Percentiles rank a stretch among this genome's conserved stretches.
Conservation (phyloP, 2,329 filamentous ascomycete genomes). For the Calonectria multiphialidica region DNA sequence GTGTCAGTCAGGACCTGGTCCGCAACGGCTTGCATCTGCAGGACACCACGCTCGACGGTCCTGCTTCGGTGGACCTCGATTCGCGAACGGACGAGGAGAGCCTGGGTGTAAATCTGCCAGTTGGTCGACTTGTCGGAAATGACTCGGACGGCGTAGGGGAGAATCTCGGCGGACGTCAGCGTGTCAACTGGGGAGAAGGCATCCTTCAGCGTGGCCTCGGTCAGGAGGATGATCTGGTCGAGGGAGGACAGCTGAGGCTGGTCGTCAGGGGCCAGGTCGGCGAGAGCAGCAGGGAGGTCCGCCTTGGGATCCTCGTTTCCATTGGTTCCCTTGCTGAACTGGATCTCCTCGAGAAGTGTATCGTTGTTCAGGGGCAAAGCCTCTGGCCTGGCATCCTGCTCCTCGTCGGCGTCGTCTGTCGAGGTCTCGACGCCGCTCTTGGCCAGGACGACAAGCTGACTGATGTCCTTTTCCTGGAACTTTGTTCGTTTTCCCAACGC, state of each 20-base stretch:
- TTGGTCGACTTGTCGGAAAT: slow-evolving; percentile 91
- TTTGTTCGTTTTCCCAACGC: slow-evolving; percentile 87
- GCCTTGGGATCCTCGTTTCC: slow-evolving; percentile 51
- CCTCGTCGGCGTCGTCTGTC: slow-evolving; percentile 34
- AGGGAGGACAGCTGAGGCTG: slow-evolving; percentile 87
- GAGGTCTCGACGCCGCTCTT: slow-evolving; percentile 68
- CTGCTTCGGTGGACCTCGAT: slow-evolving; percentile 90
- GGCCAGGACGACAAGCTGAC: slow-evolving; percentile 91
- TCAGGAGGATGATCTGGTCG: slow-evolving; percentile 91
- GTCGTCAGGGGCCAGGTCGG: slow-evolving; percentile 77
- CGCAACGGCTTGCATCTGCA: slow-evolving; percentile 94
- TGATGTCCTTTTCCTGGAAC: slow-evolving; percentile 83
- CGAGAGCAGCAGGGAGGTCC: slow-evolving; percentile 71
- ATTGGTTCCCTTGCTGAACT: slow-evolving; percentile 73
- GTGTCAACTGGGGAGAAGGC: slow-evolving; percentile 85
- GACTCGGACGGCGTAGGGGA: slow-evolving; percentile 91
- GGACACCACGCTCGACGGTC: slow-evolving; percentile 88
- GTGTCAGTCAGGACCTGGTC: slow-evolving; percentile 96
- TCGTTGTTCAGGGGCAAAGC: slow-evolving; percentile 90
- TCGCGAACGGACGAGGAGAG: slow-evolving; percentile 86
- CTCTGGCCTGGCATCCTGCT: slow-evolving; percentile 63
- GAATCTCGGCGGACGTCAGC: slow-evolving; percentile 91
- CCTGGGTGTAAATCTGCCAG: slow-evolving; percentile 98
- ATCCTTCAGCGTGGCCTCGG: slow-evolving; percentile 89
- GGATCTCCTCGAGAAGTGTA: slow-evolving; percentile 88